Evolutionary conservation across 345 rosid species (phyloP).

Genomic region (Eucalyptus coolabah): DNA sequence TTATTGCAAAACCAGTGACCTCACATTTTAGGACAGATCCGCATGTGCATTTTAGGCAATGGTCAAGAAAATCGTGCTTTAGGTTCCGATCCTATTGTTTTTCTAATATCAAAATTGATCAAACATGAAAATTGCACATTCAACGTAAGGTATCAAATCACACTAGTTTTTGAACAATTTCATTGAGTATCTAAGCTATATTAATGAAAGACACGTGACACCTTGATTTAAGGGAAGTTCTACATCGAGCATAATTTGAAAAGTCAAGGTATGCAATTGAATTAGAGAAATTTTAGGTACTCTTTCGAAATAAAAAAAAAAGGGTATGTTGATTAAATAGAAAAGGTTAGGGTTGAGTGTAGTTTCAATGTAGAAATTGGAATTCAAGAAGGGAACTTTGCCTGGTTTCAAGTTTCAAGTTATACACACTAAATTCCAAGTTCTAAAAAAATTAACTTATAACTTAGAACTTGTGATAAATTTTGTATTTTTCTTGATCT

Average conservation of each 20-base stretch:
- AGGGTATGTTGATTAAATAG: background rate
- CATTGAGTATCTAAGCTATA: background rate
- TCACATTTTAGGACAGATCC: background rate
- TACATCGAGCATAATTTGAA: background rate
- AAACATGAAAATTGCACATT: accelerated
- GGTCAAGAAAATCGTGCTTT: background rate
- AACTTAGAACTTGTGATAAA: accelerated
- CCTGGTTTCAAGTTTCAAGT: accelerated
- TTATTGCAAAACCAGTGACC: background rate
- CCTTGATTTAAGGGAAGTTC: background rate
- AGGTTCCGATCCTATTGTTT: background rate
- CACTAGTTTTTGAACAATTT: background rate
- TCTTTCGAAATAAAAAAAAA: background rate
- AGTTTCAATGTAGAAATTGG: too few relatives aligned
- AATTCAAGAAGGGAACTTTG: too few relatives aligned
- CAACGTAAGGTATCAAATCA: background rate
- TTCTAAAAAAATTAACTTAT: too few relatives aligned
- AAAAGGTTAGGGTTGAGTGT: too few relatives aligned
- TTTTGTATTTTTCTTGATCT: too few relatives aligned
- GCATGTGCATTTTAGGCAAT: background rate
- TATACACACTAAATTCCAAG: accelerated
- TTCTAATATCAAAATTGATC: background rate
- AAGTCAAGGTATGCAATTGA: background rate
- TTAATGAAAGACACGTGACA: background rate
- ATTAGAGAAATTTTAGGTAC: background rate